Evolutionary conservation across 1,284 basidiomycete species (phyloP).

Genomic region (Cryptococcus floricola): DNA sequence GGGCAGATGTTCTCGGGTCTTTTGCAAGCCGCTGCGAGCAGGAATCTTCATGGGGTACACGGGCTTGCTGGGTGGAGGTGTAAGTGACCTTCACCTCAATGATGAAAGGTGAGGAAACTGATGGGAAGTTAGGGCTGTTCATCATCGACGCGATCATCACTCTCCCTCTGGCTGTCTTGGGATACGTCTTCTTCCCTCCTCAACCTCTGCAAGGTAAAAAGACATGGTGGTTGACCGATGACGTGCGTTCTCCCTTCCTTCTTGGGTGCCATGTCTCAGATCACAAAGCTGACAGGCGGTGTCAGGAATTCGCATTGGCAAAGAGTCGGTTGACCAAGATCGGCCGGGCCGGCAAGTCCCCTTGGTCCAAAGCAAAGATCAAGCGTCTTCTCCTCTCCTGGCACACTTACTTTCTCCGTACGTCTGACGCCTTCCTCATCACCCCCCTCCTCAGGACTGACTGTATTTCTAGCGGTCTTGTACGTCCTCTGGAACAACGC

Average conservation of each 20-base stretch:
- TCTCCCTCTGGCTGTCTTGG: slow-evolving; percentile 36
- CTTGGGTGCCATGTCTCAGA: not conserved
- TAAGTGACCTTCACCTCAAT: not conserved
- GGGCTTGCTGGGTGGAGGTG: slow-evolving; percentile 38
- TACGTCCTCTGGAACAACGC: slow-evolving; percentile 34
- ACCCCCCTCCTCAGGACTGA: not conserved
- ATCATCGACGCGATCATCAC: slow-evolving; percentile 42
- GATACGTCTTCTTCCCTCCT: slow-evolving; percentile 34
- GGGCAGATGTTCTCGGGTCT: slow-evolving; percentile 40
- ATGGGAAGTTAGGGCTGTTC: slow-evolving; percentile 24
- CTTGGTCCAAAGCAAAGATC: slow-evolving; percentile 25
- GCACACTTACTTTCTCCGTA: slow-evolving; percentile 40
- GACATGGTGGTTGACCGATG: slow-evolving; percentile 23
- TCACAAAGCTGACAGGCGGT: slow-evolving; percentile 17
- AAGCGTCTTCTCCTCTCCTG: slow-evolving; percentile 23
- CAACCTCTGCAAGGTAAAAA: slow-evolving; percentile 29
- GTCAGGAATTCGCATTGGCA: slow-evolving; percentile 13
- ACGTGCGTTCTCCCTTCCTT: not conserved
- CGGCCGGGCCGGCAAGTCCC: slow-evolving; percentile 16
- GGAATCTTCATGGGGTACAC: slow-evolving; percentile 30
- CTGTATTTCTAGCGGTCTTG: slow-evolving; percentile 17
- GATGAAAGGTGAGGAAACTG: not conserved
- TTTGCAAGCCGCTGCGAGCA: slow-evolving; percentile 41
- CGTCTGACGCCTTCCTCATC: slow-evolving; percentile 5
- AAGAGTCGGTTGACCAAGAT: slow-evolving; percentile 19